Evolutionary conservation across 2,329 filamentous ascomycete species (phyloP).

Genomic region (Colletotrichum theobromicola): DNA sequence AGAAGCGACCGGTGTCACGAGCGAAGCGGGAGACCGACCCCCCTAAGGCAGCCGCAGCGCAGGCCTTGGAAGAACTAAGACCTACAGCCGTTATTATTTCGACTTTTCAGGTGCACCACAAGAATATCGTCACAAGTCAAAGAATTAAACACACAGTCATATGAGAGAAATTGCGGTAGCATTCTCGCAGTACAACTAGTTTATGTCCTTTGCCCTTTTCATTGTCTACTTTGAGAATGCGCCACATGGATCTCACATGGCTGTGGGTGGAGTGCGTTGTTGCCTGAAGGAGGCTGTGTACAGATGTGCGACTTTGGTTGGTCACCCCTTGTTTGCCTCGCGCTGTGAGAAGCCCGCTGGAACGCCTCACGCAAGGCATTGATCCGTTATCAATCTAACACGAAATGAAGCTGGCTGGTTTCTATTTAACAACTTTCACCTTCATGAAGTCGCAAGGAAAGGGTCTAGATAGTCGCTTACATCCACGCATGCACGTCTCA

Average conservation of each 20-base stretch:
- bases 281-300: conserved; percentile 8
- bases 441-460: background rate
- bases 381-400: background rate
- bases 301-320: background rate
- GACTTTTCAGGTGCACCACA: background rate
- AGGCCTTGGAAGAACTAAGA: background rate
- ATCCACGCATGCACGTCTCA: background rate
- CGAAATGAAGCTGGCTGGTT: background rate
- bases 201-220: background rate
- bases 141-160: background rate
- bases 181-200: rapidly evolving
- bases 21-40: background rate
- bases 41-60: background rate
- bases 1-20: background rate
- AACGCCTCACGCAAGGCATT: background rate
- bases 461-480: background rate
- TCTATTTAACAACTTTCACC: background rate
- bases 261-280: background rate
- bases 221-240: background rate
- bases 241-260: background rate
- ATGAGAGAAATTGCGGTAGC: background rate
- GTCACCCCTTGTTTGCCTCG: background rate
- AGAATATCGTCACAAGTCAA: background rate
- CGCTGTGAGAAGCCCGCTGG: background rate
- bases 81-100: background rate